Evolutionary conservation across 202 grass and related monocot genomes (phyloP).

Genomic region (Cymbopogon flexuosus): DNA sequence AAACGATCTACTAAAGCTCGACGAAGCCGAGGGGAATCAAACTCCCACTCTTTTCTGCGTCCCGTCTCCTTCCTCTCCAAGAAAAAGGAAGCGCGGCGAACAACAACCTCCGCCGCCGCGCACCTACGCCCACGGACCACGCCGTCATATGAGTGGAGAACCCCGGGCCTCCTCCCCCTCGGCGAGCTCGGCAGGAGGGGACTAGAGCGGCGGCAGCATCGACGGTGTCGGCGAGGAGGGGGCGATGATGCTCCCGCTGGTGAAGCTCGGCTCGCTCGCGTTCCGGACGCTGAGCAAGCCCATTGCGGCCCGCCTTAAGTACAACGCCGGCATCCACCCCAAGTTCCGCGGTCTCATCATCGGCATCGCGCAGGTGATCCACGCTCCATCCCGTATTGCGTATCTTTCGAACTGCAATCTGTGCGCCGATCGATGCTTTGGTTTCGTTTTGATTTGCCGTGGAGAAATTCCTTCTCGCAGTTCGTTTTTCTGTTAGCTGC

Average conservation of each 20-base stretch:
- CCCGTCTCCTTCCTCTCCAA: slow-evolving; percentile 56
- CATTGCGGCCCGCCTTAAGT: slow-evolving; percentile 75
- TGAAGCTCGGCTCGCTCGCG: slow-evolving; percentile 72
- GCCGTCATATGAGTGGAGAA: slow-evolving; percentile 7
- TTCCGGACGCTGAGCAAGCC: slow-evolving; percentile 86
- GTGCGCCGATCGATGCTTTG: slow-evolving; percentile 19
- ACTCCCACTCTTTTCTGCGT: slow-evolving; percentile 6
- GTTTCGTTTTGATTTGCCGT: not conserved
- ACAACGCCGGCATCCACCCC: slow-evolving; percentile 65
- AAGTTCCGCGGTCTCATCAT: slow-evolving; percentile 81
- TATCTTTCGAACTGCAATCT: slow-evolving; percentile 7
- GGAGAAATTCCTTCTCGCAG: not conserved
- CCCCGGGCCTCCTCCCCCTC: not conserved
- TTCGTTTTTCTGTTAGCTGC: not conserved
- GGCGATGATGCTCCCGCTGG: slow-evolving; percentile 62
- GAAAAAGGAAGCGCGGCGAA: slow-evolving; percentile 32
- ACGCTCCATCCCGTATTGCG: not conserved
- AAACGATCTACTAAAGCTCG: slow-evolving; percentile 7
- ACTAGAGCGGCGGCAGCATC: not conserved
- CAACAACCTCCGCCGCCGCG: slow-evolving; percentile 44
- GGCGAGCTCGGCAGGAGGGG: not conserved
- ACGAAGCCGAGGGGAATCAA: not conserved
- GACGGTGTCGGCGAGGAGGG: not conserved
- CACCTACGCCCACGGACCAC: not conserved
- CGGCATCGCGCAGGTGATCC: slow-evolving; percentile 67